Evolutionary conservation across 2,329 filamentous ascomycete species (phyloP), one percentile per base, ranked within the genome.

Genomic region (Passalora sequoiae): DNA sequence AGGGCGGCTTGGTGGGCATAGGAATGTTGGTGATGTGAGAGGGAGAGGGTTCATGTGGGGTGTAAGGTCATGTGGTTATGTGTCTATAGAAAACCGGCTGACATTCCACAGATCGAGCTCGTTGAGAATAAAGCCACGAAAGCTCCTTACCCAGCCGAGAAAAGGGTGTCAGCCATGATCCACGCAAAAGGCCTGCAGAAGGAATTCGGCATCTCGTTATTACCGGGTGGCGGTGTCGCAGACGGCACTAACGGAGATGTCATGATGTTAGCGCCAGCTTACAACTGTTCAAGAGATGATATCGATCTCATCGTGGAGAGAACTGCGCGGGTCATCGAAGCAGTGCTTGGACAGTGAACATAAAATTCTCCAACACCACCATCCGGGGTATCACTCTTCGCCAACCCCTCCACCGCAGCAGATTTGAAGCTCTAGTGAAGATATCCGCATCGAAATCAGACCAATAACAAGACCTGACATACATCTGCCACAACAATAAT

Each of bases 261-360:
- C 12, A 66, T 86, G 19, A 70, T 87, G 28, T 56, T 88, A 9
- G 75, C 81, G 1, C 84, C 84, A 3, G 73, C 83, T 0, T 86
- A 78, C 61, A 85, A 77, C 33, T 69, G 80, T 17, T 77, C 72
- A 0, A 62, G 62, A 29, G 67, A 67, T 8, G 77, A 83, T 17
- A 65, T 84, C 38, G 69, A 76, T 4, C 55, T 66, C 19, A 76
- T 82, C 38, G 76, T 76, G 1, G 64, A 71, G 15, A 67, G 65
- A 0, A 64, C 77, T 4, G 61, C 59, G 2, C 66, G 59, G 24
- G 70, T 81, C 9, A 60, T 84, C n/a, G 60, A 67, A 9, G 73
- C 75, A 17, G 67, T 65, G 40, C 63, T 70, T 17, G 53, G 51
- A n/a, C n/a, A n/a, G n/a, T n/a, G n/a, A n/a, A n/a, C n/a, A n/a